Base-by-base conservation (phyloP, 2,329 filamentous ascomycete genomes). In the Ophiosphaerella herpotricha region DNA sequence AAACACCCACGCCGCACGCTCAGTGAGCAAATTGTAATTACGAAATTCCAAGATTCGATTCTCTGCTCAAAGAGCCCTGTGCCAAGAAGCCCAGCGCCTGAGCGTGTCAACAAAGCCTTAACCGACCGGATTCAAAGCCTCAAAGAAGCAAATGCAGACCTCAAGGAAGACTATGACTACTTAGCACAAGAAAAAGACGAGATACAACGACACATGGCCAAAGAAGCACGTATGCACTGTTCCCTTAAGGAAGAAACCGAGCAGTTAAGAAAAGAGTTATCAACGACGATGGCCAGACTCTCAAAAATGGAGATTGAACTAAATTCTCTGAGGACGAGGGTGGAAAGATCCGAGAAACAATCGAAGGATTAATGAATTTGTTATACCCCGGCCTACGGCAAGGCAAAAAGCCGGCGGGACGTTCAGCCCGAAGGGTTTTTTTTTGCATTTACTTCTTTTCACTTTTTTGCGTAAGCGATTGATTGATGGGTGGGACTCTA, bases 1-100 rank as follows among this genome's bases (percentile, higher is more conserved):
- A 64, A 57, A 49, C 60, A 52, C 43, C 58, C 58, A 16, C 53
- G 62, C 6, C 50, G 56, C 13, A 59, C 55, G 3, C 48, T 60
- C 3, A 62, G 58, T 43, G 58, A 64, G 44, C 58, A 62, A 41
- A 58, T 62, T 32, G 40, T 52, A 3, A 49, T 56, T 4, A 49
- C 55, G 11, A 47, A 50, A 38, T 54, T 52, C 40, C 59, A 51
- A 34, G 58, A 58, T 16, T 51, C 50, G 24, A 42, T 54, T 3
- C 42, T 53, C 24, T 60, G 52, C 13, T 58, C 60, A 1, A 46
- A 52, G 29, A 58, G 49, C 7, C 60, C 60, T n/a, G 16, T 46
- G 1, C 43, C 43, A 9, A 44, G 52, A 13, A 60, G 56, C 14
- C 60, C 60, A 6, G 55, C 56, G n/a, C 54, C 58, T 3, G 58